Conservation (phyloP, 768 basidiomycete species). For the Tephrocybe rancida region DNA sequence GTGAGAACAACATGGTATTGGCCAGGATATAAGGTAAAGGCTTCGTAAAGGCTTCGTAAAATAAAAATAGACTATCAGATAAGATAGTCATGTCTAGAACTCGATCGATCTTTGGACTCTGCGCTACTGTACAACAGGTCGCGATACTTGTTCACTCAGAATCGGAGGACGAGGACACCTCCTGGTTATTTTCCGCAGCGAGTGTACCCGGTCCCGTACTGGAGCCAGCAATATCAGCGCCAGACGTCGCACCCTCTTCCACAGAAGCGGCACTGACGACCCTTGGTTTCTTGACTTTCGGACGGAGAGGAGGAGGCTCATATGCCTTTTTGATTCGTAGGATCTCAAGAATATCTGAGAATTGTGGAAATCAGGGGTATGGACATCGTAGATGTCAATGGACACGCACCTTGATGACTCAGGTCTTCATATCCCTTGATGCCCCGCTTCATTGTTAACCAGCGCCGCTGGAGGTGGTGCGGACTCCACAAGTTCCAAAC, state of each 20-base stretch:
- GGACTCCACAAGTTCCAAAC: slow-evolving; percentile 88
- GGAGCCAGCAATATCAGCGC: slow-evolving; percentile 27
- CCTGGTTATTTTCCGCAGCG: slow-evolving; percentile 15
- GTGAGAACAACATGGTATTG: too few species aligned
- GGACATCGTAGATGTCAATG: neutral
- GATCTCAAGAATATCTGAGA: slow-evolving; percentile 79
- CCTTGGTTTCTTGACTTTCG: slow-evolving; percentile 43
- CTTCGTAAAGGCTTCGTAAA: too few species aligned
- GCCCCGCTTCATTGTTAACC: slow-evolving; percentile 77
- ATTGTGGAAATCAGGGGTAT: slow-evolving; percentile 9
- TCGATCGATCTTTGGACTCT: neutral
- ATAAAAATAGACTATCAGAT: neutral
- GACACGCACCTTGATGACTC: slow-evolving; percentile 71
- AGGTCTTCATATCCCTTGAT: slow-evolving; percentile 81
- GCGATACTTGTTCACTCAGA: slow-evolving; percentile 3
- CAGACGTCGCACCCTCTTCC: slow-evolving; percentile 31
- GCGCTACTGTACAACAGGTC: neutral
- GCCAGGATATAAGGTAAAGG: too few species aligned
- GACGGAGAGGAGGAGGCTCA: slow-evolving; percentile 35
- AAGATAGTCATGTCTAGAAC: neutral
- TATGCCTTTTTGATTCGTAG: slow-evolving; percentile 74
- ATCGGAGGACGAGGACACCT: slow-evolving; percentile 18
- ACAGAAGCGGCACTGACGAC: slow-evolving; percentile 54
- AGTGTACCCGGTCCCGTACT: slow-evolving; percentile 33
- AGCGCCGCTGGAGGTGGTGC: slow-evolving; percentile 76